Conservation (phyloP, 2,329 filamentous ascomycete genomes). For the Macroventuria anomochaeta region DNA sequence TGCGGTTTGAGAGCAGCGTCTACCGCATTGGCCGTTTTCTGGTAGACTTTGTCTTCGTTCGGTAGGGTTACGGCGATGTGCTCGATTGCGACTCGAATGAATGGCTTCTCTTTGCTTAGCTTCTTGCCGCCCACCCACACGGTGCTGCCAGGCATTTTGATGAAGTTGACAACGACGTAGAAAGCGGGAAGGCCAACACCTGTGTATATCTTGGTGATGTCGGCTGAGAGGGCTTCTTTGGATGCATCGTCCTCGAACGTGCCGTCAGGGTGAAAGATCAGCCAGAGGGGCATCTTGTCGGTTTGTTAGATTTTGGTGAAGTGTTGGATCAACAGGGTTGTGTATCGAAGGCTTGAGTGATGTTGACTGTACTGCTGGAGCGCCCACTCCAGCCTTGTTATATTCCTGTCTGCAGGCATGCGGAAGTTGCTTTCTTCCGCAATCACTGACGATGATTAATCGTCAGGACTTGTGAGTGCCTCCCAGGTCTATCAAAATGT, state of each 20-base stretch:
- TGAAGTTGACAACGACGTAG: slow-evolving; percentile 52
- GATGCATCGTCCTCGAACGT: slow-evolving; percentile 41
- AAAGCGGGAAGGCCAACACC: slow-evolving; percentile 48
- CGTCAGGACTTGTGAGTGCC: not conserved
- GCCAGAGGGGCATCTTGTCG: slow-evolving; percentile 51
- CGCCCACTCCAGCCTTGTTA: not conserved
- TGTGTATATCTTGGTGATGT: slow-evolving; percentile 51
- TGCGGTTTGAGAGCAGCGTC: slow-evolving; percentile 49
- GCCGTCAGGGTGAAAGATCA: slow-evolving; percentile 47
- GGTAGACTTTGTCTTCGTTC: slow-evolving; percentile 23
- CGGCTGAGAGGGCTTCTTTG: slow-evolving; percentile 41
- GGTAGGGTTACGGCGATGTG: slow-evolving; percentile 38
- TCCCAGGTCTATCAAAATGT: not conserved
- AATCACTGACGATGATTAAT: not conserved
- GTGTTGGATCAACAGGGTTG: not conserved
- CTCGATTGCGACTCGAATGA: slow-evolving; percentile 43
- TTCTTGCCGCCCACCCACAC: slow-evolving; percentile 39
- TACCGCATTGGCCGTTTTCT: slow-evolving; percentile 23
- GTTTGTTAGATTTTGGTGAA: not conserved
- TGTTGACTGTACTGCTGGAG: not conserved
- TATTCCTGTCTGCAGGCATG: not conserved
- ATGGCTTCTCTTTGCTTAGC: slow-evolving; percentile 32
- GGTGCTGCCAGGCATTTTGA: slow-evolving; percentile 28
- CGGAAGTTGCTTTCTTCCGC: not conserved
- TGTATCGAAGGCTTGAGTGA: not conserved